Percentiles rank a stretch among this genome's conserved stretches.
These are phyloP conservation scores for Daldinia vernicosa DNA, from an alignment of 495 filamentous ascomycete genomes.

Conservation along the genomic window DNA sequence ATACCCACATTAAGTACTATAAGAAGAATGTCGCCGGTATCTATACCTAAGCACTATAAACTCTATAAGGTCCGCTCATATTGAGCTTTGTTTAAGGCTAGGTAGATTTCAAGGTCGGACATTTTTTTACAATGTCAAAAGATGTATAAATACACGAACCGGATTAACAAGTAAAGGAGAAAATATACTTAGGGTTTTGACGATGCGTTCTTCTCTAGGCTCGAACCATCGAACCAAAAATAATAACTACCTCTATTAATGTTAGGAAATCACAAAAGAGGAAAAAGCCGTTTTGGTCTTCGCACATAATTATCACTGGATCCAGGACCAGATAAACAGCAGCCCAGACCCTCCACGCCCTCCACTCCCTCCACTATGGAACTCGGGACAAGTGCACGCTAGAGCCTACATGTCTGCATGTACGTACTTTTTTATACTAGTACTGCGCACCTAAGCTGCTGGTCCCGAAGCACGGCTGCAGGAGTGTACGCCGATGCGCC, in stretches of 20 bases:
- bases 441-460: background rate
- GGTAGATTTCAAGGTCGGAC: slow-evolving; percentile 8
- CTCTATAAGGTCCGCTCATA: slow-evolving; percentile 22
- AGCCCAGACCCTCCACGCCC: slow-evolving; percentile 34
- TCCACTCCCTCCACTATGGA: slow-evolving; percentile 34
- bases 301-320: slow-evolving; percentile 36
- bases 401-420: slow-evolving; percentile 7
- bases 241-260: background rate
- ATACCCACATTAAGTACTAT: slow-evolving; percentile 19
- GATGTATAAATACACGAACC: background rate
- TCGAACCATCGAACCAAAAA: slow-evolving; percentile 10
- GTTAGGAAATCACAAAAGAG: slow-evolving; percentile 1
- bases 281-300: slow-evolving; percentile 22
- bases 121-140: slow-evolving; percentile 22
- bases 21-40: slow-evolving; percentile 5
- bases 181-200: background rate
- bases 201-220: background rate
- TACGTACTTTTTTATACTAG: background rate
- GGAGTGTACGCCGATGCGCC: slow-evolving; percentile 31
- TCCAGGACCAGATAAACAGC: slow-evolving; percentile 23
- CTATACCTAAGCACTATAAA: slow-evolving; percentile 17
- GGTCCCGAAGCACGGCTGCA: slow-evolving; percentile 17
- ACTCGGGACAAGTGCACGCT: slow-evolving; percentile 40
- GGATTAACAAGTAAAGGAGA: background rate
- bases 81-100: slow-evolving; percentile 21